phyloP scores from a whole-genome alignment of 768 basidiomycete species.

The Hysterangium stoloniferum region DNA sequence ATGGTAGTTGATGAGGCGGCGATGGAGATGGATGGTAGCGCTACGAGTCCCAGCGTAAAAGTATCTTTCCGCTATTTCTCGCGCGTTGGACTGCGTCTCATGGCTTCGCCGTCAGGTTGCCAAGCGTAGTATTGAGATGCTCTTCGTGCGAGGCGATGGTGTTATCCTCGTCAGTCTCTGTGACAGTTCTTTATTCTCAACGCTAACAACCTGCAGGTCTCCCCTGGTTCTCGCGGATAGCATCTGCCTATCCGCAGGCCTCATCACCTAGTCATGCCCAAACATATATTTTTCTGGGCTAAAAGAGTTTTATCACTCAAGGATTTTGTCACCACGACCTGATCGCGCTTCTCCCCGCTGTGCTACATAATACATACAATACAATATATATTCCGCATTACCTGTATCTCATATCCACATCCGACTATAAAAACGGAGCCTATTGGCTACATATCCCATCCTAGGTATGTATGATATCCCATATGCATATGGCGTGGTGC shows the following conservation, averaged over 20 bases:
- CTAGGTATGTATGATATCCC: no score
- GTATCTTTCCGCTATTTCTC: neutral
- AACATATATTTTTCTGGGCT: no score
- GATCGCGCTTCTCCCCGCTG: no score
- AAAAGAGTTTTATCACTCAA: no score
- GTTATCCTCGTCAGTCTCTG: constrained; percentile 95
- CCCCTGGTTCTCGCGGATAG: constrained; percentile 55
- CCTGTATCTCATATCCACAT: no score
- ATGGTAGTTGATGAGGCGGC: constrained; percentile 88
- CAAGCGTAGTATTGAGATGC: constrained; percentile 93
- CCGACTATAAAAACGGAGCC: no score
- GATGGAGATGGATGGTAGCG: constrained; percentile 46
- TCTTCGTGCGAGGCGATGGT: constrained; percentile 95
- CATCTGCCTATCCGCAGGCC: constrained; percentile 17
- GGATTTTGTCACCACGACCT: no score
- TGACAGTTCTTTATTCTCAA: neutral
- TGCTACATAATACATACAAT: no score
- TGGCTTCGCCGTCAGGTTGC: constrained; percentile 49
- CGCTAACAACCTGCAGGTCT: constrained; percentile 43
- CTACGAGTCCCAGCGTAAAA: constrained; percentile 23
- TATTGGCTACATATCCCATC: no score
- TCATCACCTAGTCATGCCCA: constrained; percentile 73
- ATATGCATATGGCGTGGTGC: no score
- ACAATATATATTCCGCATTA: no score
- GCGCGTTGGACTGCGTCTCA: neutral